Conservation (phyloP, 2,329 filamentous ascomycete genomes). For the Ophiosphaerella herpotricha region DNA sequence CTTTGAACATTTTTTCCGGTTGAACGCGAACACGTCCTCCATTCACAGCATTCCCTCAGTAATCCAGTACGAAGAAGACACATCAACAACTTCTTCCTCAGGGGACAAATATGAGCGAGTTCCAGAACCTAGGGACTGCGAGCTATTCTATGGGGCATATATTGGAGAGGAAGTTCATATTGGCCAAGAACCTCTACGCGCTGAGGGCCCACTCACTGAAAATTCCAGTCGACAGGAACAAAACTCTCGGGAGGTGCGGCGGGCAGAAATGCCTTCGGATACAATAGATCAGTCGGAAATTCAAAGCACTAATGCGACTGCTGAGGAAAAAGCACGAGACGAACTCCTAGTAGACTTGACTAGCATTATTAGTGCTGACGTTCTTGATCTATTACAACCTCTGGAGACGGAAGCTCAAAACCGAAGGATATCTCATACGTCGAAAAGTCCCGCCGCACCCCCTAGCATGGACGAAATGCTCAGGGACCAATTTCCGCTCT, state of each 20-base stretch:
- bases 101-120: background rate
- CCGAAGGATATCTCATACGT: too few relatives aligned
- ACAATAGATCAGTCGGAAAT: background rate
- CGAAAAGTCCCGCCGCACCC: too few relatives aligned
- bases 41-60: conserved; percentile 4
- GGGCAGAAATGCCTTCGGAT: too few relatives aligned
- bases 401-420: too few relatives aligned
- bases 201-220: background rate
- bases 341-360: background rate
- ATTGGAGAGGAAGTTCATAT: conserved; percentile 15
- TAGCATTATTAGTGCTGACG: background rate
- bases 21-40: conserved; percentile 7
- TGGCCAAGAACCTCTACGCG: conserved; percentile 11
- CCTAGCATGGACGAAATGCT: too few relatives aligned
- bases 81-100: background rate
- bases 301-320: background rate
- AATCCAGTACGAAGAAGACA: conserved; percentile 14
- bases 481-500: too few relatives aligned
- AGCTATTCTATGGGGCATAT: conserved; percentile 8
- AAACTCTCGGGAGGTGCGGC: too few relatives aligned
- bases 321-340: background rate
- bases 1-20: conserved; percentile 22
- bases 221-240: too few relatives aligned
- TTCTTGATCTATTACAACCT: too few relatives aligned
- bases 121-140: conserved; percentile 3